Evolutionary conservation across 192 early-diverging fungal genomes (phyloP).

Genomic region (Thamnidium elegans): DNA sequence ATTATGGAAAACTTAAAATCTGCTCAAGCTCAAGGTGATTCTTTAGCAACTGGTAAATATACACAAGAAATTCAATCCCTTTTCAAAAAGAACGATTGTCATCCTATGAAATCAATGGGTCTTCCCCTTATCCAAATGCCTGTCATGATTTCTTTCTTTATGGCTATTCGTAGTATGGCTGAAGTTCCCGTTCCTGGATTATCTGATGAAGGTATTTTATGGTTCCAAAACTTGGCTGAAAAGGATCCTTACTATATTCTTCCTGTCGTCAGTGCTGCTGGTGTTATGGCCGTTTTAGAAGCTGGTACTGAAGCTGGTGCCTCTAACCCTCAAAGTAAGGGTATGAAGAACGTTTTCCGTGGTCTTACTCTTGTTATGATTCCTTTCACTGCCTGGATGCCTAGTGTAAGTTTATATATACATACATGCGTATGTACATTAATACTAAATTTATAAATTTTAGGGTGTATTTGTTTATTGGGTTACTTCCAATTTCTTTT

Average conservation of each 20-base stretch:
- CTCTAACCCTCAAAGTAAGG: slow-evolving; percentile 35
- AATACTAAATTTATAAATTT: slow-evolving; percentile 25
- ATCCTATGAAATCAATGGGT: slow-evolving; percentile 60
- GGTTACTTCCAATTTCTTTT: slow-evolving; percentile 73
- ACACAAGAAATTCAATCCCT: slow-evolving; percentile 56
- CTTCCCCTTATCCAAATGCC: slow-evolving; percentile 72
- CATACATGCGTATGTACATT: slow-evolving; percentile 17
- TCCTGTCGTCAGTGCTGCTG: slow-evolving; percentile 66
- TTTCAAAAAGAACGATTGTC: slow-evolving; percentile 62
- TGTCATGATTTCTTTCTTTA: slow-evolving; percentile 82
- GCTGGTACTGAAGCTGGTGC: slow-evolving; percentile 41
- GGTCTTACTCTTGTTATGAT: slow-evolving; percentile 40
- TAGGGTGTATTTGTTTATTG: slow-evolving; percentile 85
- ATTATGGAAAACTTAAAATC: slow-evolving; percentile 63
- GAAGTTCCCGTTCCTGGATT: slow-evolving; percentile 79
- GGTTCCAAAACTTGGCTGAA: slow-evolving; percentile 83
- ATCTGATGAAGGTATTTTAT: slow-evolving; percentile 68
- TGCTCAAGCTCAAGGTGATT: slow-evolving; percentile 59
- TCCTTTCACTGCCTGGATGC: slow-evolving; percentile 49
- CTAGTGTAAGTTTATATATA: slow-evolving; percentile 38
- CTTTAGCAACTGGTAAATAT: slow-evolving; percentile 42
- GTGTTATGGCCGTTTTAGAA: slow-evolving; percentile 75
- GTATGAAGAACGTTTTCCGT: slow-evolving; percentile 49
- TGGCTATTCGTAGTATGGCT: slow-evolving; percentile 79
- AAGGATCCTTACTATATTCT: slow-evolving; percentile 82